Conservation (phyloP, 2,329 filamentous ascomycete species). For the Colletotrichum lupini region DNA sequence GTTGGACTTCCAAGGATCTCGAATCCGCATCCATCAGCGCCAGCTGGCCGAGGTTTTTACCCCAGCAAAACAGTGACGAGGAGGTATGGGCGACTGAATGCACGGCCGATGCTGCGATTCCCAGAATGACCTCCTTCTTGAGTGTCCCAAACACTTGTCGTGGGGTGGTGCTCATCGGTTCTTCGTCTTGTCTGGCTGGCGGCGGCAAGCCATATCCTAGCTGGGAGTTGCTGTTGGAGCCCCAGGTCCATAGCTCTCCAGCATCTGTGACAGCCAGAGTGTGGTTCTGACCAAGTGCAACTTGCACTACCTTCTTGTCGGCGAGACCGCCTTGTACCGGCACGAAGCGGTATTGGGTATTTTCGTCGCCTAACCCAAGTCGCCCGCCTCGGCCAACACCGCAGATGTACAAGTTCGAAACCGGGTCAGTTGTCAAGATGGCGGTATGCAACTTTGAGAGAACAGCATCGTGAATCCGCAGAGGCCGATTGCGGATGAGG, state of each 20-base stretch:
- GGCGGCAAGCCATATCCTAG: constrained; percentile 84
- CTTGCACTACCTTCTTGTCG: constrained; percentile 78
- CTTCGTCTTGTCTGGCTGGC: constrained; percentile 77
- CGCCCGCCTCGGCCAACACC: constrained; percentile 92
- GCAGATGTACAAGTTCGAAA: constrained; percentile 92
- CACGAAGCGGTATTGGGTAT: constrained; percentile 86
- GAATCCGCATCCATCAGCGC: constrained; percentile 96
- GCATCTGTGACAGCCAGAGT: constrained; percentile 85
- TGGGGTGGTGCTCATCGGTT: constrained; percentile 83
- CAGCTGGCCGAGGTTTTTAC: constrained; percentile 93
- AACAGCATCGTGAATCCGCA: constrained; percentile 82
- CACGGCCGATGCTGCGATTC: constrained; percentile 87
- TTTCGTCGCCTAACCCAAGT: constrained; percentile 89
- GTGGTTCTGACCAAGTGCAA: constrained; percentile 92
- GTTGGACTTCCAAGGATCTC: constrained; percentile 86
- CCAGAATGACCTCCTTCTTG: constrained; percentile 85
- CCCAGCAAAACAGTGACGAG: constrained; percentile 89
- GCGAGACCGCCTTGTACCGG: constrained; percentile 82
- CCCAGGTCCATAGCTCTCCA: constrained; percentile 96
- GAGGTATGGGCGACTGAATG: constrained; percentile 92
- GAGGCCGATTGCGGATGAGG: constrained; percentile 75
- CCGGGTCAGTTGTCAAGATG: constrained; percentile 85
- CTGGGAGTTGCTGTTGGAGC: constrained; percentile 86
- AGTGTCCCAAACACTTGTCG: constrained; percentile 91
- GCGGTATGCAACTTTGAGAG: constrained; percentile 95